Conservation (phyloP, 2,329 filamentous ascomycete genomes). For the Botryotinia narcissicola region DNA sequence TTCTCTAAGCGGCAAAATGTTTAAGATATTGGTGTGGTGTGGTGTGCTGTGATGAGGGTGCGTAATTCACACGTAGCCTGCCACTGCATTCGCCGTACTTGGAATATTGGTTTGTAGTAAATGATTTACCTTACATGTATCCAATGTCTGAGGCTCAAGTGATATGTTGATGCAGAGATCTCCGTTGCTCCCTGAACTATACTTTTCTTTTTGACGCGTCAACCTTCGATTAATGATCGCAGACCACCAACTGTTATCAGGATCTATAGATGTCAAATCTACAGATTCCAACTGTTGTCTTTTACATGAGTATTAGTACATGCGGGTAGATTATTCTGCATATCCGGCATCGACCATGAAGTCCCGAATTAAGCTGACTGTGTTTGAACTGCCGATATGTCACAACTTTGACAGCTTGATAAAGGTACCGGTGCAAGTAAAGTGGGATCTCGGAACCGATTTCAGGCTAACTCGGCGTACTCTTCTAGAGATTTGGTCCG, state of each 20-base stretch:
- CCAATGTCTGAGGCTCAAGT: constrained; percentile 1
- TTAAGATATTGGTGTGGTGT: not conserved
- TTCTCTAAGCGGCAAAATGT: not conserved
- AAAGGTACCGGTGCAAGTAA: not conserved
- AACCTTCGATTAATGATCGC: not conserved
- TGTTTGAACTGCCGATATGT: constrained; percentile 1
- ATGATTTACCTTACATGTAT: constrained; percentile 11
- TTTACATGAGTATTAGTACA: not conserved
- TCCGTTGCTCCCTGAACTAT: not conserved
- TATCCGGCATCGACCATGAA: not conserved
- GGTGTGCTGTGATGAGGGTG: constrained; percentile 1
- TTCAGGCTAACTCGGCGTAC: not conserved
- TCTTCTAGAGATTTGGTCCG: not conserved
- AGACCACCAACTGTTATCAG: constrained; percentile 1
- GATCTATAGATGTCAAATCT: not conserved
- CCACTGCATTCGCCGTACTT: not conserved
- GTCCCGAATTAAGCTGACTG: constrained; percentile 14
- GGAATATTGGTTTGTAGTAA: not conserved
- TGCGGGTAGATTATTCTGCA: not conserved
- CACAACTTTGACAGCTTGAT: not conserved
- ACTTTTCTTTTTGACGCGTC: constrained; percentile 2
- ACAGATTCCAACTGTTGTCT: not conserved
- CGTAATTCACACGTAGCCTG: constrained; percentile 10
- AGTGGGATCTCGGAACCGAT: not conserved
- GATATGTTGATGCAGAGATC: not conserved